phyloP scores from a whole-genome alignment of 495 filamentous ascomycete genomes.

The Hypomontagnella submonticulosa region DNA sequence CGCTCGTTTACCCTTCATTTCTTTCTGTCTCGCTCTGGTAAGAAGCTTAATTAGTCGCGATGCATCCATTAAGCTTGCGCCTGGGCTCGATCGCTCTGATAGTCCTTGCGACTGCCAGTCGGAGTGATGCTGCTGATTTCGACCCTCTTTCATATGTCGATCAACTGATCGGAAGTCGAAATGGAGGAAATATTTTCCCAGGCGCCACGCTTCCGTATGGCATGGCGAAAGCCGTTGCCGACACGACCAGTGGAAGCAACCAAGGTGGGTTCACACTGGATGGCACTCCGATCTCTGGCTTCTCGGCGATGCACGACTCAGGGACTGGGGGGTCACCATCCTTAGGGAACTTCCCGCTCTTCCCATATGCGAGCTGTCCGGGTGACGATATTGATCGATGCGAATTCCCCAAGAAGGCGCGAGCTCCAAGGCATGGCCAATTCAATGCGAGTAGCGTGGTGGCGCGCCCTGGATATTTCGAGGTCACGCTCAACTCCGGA shows the following conservation, averaged over 20 bases:
- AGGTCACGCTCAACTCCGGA: constrained; percentile 66
- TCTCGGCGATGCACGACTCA: constrained; percentile 75
- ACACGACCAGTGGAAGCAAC: constrained; percentile 70
- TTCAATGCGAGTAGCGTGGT: constrained; percentile 63
- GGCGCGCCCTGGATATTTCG: constrained; percentile 75
- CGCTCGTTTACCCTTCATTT: constrained; percentile 23
- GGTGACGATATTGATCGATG: constrained; percentile 73
- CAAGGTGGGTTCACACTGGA: constrained; percentile 80
- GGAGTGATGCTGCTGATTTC: constrained; percentile 42
- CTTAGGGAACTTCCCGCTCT: constrained; percentile 80
- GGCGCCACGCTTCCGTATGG: constrained; percentile 79
- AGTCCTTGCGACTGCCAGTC: constrained; percentile 21
- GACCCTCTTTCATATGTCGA: constrained; percentile 60
- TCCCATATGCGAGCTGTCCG: constrained; percentile 72
- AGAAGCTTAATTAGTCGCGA: constrained; percentile 27
- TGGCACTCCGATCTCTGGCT: constrained; percentile 69
- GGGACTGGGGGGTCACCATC: constrained; percentile 76
- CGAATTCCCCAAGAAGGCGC: constrained; percentile 64
- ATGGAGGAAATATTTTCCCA: constrained; percentile 79
- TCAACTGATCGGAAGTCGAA: constrained; percentile 68
- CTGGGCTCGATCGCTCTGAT: constrained; percentile 29
- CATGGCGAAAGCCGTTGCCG: constrained; percentile 82
- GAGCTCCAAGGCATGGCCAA: constrained; percentile 44
- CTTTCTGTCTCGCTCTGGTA: constrained; percentile 18
- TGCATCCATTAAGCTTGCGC: constrained; percentile 34